phyloP scores from a whole-genome alignment of 2,329 filamentous ascomycete genomes.

The Fusarium odoratissimum region DNA sequence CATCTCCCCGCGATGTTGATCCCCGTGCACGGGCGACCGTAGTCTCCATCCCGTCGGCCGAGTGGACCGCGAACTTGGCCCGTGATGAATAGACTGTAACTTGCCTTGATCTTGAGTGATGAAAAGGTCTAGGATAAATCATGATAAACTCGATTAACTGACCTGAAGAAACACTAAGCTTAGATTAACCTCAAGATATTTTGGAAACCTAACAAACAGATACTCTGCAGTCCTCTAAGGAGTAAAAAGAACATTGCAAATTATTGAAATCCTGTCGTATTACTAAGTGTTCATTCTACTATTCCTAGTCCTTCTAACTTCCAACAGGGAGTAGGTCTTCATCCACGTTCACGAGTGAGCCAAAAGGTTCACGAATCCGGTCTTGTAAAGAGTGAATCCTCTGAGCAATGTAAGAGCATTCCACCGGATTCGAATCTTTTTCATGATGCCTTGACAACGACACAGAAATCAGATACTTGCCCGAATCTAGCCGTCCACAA shows the following conservation, averaged over 20 bases:
- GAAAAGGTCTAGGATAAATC: not conserved
- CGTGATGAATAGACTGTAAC: not conserved
- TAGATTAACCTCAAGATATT: not conserved
- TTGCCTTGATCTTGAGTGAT: not conserved
- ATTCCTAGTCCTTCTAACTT: not conserved
- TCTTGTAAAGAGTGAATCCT: not conserved
- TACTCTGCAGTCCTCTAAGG: not conserved
- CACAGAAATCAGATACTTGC: not conserved
- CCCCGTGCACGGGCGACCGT: conserved; percentile 12
- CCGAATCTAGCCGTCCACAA: not conserved
- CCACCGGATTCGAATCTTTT: not conserved
- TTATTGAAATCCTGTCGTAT: not conserved
- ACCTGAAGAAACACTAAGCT: not conserved
- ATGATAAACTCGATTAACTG: not conserved
- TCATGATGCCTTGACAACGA: not conserved
- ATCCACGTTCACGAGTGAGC: not conserved
- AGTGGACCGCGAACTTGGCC: conserved; percentile 25
- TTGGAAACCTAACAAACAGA: not conserved
- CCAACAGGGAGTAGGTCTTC: not conserved
- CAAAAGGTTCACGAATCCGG: not conserved
- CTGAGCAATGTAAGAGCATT: not conserved
- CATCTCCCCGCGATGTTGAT: conserved; percentile 5
- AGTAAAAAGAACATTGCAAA: not conserved
- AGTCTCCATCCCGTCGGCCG: conserved; percentile 40
- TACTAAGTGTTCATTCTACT: not conserved